phyloP scores from a whole-genome alignment of 352 stramenopile species.

The Phytophthora pluvialis region DNA sequence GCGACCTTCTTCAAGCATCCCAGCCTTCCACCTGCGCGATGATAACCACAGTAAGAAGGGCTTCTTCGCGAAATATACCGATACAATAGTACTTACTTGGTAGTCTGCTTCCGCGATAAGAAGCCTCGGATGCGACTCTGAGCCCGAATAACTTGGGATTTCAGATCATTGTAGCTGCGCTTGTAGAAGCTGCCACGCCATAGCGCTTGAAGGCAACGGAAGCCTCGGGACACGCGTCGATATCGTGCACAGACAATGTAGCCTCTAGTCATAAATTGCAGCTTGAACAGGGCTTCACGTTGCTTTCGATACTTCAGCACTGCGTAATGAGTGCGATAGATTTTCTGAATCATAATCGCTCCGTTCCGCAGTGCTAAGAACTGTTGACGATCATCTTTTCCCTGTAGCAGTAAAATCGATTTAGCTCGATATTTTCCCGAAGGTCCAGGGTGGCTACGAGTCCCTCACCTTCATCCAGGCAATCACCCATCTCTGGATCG shows the following conservation, averaged over 20 bases:
- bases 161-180: constrained; percentile 65
- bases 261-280: constrained; percentile 58
- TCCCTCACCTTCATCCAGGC: constrained; percentile 56
- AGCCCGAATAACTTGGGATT: constrained; percentile 62
- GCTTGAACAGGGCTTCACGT: constrained; percentile 34
- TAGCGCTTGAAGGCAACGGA: constrained; percentile 67
- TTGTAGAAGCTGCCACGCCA: constrained; percentile 75
- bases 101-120: constrained; percentile 64
- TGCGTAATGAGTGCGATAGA: constrained; percentile 43
- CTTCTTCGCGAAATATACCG: neutral
- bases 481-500: constrained; percentile 63
- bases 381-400: constrained; percentile 32
- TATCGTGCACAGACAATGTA: constrained; percentile 58
- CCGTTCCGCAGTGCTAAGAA: constrained; percentile 43
- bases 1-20: constrained; percentile 59
- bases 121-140: constrained; percentile 70
- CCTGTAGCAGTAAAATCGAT: constrained; percentile 23
- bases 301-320: constrained; percentile 33
- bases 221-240: constrained; percentile 48
- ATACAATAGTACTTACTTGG: constrained; percentile 40
- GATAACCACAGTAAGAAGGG: neutral
- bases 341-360: constrained; percentile 53
- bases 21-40: constrained; percentile 59
- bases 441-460: neutral
- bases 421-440: constrained; percentile 1